Conservation (phyloP, 345 rosid species). For the Melaleuca quinquenervia region DNA sequence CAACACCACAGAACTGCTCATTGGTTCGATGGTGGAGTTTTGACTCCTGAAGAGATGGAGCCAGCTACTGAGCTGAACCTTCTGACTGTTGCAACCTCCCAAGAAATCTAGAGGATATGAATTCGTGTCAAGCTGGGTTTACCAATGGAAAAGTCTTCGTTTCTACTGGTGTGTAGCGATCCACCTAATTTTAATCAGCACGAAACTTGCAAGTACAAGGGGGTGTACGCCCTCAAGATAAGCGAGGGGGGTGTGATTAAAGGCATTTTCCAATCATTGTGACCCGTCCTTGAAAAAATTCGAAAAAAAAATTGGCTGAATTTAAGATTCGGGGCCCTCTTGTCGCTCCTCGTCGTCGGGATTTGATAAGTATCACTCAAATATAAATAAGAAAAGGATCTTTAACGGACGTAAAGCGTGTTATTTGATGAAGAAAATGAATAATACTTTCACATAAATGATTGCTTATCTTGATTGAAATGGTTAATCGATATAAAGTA, state of each 20-base stretch:
- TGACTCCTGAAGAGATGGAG: neutral
- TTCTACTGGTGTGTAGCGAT: neutral
- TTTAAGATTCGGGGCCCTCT: neutral
- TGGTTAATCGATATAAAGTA: neutral
- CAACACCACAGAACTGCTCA: neutral
- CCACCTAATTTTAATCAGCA: neutral
- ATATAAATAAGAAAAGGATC: neutral
- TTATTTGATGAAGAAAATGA: accelerated
- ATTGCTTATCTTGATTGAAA: accelerated
- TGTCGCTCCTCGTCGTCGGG: neutral
- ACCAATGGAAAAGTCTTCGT: neutral
- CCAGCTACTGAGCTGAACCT: neutral
- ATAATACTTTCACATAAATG: neutral
- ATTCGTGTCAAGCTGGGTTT: neutral
- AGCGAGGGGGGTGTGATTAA: neutral
- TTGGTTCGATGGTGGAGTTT: neutral
- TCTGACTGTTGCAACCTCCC: neutral
- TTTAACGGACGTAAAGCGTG: neutral
- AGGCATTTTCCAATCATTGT: neutral
- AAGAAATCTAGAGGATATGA: neutral
- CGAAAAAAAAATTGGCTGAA: neutral
- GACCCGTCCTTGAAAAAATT: neutral
- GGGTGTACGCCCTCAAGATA: neutral
- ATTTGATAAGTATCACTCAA: neutral
- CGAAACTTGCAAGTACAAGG: neutral